Evolutionary conservation across 306 rosid genomes (phyloP).

Genomic region (Lathyrus sativus): DNA sequence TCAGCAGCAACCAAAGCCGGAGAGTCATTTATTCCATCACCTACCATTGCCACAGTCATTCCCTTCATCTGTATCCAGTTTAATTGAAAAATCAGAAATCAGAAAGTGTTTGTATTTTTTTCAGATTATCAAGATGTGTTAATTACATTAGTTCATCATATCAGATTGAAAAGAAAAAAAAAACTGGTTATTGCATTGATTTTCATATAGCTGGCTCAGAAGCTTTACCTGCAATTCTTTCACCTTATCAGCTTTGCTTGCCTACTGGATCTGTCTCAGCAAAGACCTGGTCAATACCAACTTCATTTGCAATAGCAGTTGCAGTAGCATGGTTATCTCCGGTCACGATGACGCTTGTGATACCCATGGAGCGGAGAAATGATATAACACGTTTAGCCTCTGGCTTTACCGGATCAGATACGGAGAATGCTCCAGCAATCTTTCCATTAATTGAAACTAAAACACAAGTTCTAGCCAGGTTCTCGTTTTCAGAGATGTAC

Average conservation of each 20-base stretch:
- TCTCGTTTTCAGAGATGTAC: conserved; percentile 73
- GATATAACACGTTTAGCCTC: conserved; percentile 74
- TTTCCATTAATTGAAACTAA: conserved; percentile 83
- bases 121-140: no score
- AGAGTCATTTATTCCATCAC: conserved; percentile 92
- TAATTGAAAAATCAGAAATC: conserved; percentile 25
- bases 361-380: conserved; percentile 77
- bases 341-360: conserved; percentile 81
- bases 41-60: conserved; percentile 81
- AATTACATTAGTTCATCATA: conserved; percentile 19
- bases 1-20: conserved; percentile 95
- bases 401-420: conserved; percentile 88
- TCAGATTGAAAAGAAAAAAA: background rate
- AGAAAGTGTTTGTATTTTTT: conserved; percentile 19
- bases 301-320: conserved; percentile 74
- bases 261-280: conserved; percentile 86
- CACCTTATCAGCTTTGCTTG: conserved; percentile 83
- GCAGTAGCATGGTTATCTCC: conserved; percentile 97
- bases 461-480: conserved; percentile 77
- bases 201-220: conserved; percentile 18
- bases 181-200: background rate
- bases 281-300: conserved; percentile 72
- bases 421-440: conserved; percentile 87
- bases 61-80: conserved; percentile 74
- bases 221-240: conserved; percentile 76